Percentiles rank a stretch among this genome's conserved stretches.
These are phyloP conservation scores for Anisogramma anomala DNA, from an alignment of 2,329 filamentous ascomycete genomes.

Conservation along the genomic window DNA sequence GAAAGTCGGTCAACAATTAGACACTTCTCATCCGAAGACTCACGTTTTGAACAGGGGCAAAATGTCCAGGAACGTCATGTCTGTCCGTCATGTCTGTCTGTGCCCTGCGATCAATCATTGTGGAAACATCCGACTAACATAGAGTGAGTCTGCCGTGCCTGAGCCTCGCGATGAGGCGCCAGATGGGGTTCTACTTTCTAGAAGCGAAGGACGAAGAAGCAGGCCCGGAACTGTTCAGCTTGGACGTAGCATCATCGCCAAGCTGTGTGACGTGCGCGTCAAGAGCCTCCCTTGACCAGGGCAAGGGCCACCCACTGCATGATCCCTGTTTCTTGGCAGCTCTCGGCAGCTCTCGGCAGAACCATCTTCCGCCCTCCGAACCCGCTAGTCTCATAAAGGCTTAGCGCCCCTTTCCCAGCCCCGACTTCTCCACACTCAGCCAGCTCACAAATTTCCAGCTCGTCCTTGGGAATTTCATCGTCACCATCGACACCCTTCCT, in stretches of 20 bases:
- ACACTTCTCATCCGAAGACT: not conserved
- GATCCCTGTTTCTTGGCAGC: not conserved
- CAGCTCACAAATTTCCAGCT: no score
- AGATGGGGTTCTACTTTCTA: no score
- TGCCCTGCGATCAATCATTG: no score
- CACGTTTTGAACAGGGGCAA: not conserved
- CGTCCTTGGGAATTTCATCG: not conserved
- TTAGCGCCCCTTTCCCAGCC: not conserved
- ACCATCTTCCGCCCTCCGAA: conserved; percentile 5
- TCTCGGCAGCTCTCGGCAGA: no score
- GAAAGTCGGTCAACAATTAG: not conserved
- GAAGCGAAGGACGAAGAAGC: no score
- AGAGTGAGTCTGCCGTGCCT: no score
- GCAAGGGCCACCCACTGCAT: not conserved
- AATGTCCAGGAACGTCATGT: no score
- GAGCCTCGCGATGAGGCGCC: no score
- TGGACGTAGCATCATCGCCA: no score
- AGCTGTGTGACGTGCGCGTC: not conserved
- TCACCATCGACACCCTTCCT: conserved; percentile 15
- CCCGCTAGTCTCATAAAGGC: conserved; percentile 2
- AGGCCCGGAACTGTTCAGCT: no score
- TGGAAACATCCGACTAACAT: no score
- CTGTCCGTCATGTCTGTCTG: no score
- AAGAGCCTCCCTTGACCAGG: not conserved
- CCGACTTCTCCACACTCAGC: conserved; percentile 7